These are phyloP conservation scores for Magnolia changhungtana DNA, from an alignment of 164 flowering plant species.

Conservation along the genomic window DNA sequence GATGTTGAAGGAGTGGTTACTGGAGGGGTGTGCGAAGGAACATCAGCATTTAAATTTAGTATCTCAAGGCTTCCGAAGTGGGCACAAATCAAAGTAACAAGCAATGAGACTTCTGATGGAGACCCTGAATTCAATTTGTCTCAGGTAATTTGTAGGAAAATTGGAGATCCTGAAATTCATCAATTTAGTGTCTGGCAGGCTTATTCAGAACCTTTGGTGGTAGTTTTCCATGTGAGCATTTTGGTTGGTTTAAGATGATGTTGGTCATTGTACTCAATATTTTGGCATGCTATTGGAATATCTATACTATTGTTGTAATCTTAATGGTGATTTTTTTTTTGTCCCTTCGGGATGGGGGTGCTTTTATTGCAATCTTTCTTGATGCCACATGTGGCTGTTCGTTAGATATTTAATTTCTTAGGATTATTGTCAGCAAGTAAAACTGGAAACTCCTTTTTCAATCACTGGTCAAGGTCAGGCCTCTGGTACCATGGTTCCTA, in stretches of 20 bases:
- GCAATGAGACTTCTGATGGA: slow-evolving; percentile 11
- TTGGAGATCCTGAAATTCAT: neutral
- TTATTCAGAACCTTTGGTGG: neutral
- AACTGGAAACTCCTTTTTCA: slow-evolving; percentile 12
- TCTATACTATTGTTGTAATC: neutral
- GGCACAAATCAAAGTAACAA: slow-evolving; percentile 55
- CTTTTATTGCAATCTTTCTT: neutral
- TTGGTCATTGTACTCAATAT: neutral
- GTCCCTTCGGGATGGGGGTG: neutral
- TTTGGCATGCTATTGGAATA: neutral
- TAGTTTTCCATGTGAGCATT: neutral
- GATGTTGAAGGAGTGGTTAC: slow-evolving; percentile 7
- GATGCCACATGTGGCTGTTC: neutral
- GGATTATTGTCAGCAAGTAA: slow-evolving; percentile 12
- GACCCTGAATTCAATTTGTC: slow-evolving; percentile 18
- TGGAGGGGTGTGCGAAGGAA: slow-evolving; percentile 19
- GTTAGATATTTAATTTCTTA: neutral
- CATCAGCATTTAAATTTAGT: slow-evolving; percentile 52
- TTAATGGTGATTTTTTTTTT: neutral
- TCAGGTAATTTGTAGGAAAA: slow-evolving; percentile 36
- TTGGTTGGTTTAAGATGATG: neutral
- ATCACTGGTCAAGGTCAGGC: slow-evolving; percentile 18
- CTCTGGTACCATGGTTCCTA: slow-evolving; percentile 11
- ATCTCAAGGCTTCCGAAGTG: slow-evolving; percentile 77
- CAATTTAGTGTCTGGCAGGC: neutral